phyloP scores from a whole-genome alignment of 2,329 filamentous ascomycete genomes.

The Pestalotiopsis sp. region DNA sequence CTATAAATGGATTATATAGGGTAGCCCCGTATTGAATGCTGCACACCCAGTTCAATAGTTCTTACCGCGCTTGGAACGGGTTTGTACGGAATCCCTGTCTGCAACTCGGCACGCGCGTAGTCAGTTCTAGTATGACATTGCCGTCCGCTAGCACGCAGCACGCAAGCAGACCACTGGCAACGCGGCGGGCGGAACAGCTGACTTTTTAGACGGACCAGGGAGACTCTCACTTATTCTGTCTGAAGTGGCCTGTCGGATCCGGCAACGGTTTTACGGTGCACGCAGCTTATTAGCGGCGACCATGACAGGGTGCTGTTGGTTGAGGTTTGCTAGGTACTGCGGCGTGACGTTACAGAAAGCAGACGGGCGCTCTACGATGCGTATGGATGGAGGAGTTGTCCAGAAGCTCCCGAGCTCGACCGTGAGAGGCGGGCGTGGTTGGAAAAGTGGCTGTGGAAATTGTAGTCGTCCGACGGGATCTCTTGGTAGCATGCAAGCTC shows the following conservation, averaged over 20 bases:
- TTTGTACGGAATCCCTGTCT: slow-evolving; percentile 6
- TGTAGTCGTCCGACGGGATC: slow-evolving; percentile 7
- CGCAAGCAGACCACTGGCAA: slow-evolving; percentile 17
- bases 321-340: slow-evolving; percentile 3
- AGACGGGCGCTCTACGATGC: neutral
- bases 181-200: slow-evolving; percentile 28
- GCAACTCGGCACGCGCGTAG: slow-evolving; percentile 22
- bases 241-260: neutral
- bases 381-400: too few species aligned
- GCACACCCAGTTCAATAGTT: slow-evolving; percentile 24
- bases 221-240: neutral
- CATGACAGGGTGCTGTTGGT: neutral
- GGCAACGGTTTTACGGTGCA: slow-evolving; percentile 12
- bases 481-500: neutral
- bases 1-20: slow-evolving; percentile 28
- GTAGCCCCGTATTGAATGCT: slow-evolving; percentile 24
- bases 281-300: slow-evolving; percentile 20
- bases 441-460: slow-evolving; percentile 18
- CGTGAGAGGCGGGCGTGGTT: slow-evolving; percentile 12
- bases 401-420: neutral
- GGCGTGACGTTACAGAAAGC: slow-evolving; percentile 28
- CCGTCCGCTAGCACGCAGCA: slow-evolving; percentile 12
- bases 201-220: slow-evolving; percentile 19
- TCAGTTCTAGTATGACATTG: slow-evolving; percentile 15
- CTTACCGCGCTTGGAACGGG: slow-evolving; percentile 15